A percentile compares a stretch with the other conserved stretches of the same genome.
phyloP scores from a whole-genome alignment of 495 filamentous ascomycete species.

The Penicillium mononematosum region DNA sequence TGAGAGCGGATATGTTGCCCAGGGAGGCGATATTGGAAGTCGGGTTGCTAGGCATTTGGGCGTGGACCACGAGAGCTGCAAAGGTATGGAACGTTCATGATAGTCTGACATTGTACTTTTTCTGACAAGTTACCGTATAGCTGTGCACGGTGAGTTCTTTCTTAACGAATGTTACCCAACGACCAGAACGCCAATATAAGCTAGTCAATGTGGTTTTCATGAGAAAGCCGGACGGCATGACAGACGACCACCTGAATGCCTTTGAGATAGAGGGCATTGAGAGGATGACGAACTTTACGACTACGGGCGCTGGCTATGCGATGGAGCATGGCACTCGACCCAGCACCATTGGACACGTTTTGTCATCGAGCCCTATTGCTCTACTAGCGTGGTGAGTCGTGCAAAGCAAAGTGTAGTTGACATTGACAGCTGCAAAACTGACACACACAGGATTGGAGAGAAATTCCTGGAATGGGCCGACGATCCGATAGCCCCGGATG shows the following conservation, averaged over 20 bases:
- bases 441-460: slow-evolving; percentile 56
- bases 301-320: slow-evolving; percentile 52
- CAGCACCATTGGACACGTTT: slow-evolving; percentile 58
- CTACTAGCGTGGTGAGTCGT: slow-evolving; percentile 60
- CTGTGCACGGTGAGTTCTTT: slow-evolving; percentile 34
- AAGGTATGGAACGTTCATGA: slow-evolving; percentile 30
- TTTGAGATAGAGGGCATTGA: slow-evolving; percentile 37
- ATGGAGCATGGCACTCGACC: slow-evolving; percentile 59
- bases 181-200: slow-evolving; percentile 4
- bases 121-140: slow-evolving; percentile 20
- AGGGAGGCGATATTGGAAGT: slow-evolving; percentile 68
- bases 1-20: slow-evolving; percentile 56
- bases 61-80: slow-evolving; percentile 42
- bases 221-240: slow-evolving; percentile 57
- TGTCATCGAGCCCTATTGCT: slow-evolving; percentile 58
- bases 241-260: slow-evolving; percentile 43
- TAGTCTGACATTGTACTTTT: not conserved
- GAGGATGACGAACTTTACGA: slow-evolving; percentile 33
- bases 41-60: slow-evolving; percentile 46
- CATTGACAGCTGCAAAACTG: not conserved
- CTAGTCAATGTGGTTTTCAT: slow-evolving; percentile 42
- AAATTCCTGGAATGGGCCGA: slow-evolving; percentile 67
- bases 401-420: not conserved
- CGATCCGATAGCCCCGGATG: slow-evolving; percentile 47
- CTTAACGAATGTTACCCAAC: not conserved